Evolutionary conservation across 192 early-diverging fungal species (phyloP).

Genomic region (Umbelopsis sp.): DNA sequence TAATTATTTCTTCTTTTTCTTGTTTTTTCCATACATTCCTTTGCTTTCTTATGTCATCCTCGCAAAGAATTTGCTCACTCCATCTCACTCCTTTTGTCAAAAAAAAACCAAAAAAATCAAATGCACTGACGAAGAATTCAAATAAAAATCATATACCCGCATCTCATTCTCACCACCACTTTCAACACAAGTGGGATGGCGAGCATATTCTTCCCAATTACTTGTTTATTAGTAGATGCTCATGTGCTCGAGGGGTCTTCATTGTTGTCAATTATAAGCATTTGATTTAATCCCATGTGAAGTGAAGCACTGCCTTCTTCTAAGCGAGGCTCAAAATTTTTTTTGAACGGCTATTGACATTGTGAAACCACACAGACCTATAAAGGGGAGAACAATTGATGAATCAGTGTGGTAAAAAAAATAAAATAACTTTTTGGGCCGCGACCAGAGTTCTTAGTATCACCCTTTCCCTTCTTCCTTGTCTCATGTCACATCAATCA

Average conservation of each 20-base stretch:
- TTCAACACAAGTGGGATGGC: too few species aligned
- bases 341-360: not conserved
- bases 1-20: slow-evolving; percentile 2
- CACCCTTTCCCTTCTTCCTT: not conserved
- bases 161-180: too few species aligned
- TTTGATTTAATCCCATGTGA: not conserved
- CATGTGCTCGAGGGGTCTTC: not conserved
- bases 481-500: not conserved
- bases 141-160: slow-evolving; percentile 3
- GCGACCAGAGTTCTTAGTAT: not conserved
- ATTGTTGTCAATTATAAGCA: not conserved
- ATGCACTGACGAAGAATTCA: not conserved
- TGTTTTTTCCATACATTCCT: not conserved
- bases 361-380: not conserved
- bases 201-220: too few species aligned
- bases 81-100: not conserved
- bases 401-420: not conserved
- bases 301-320: not conserved
- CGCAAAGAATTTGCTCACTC: not conserved
- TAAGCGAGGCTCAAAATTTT: too few species aligned
- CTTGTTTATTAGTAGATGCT: not conserved
- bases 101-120: not conserved
- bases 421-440: not conserved
- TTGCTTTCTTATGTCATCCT: not conserved
- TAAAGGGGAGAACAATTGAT: slow-evolving; percentile 13